Evolutionary conservation across 106 monocot genomes (phyloP).

Genomic region (Chionographis japonica): DNA sequence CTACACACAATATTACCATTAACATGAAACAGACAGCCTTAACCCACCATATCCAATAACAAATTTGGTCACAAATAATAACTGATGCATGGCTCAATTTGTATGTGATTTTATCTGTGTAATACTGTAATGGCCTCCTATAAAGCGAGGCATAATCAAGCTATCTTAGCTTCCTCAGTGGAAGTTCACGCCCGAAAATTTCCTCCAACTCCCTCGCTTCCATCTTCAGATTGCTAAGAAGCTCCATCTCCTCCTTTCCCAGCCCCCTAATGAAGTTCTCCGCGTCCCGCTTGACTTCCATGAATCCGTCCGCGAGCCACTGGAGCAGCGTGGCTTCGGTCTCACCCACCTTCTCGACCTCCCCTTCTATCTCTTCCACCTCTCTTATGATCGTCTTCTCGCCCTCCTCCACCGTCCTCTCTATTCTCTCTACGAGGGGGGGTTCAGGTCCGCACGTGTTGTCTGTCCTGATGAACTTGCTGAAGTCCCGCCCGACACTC

Average conservation of each 20-base stretch:
- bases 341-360: conserved; percentile 59
- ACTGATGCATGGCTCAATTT: too few relatives aligned
- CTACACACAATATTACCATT: too few relatives aligned
- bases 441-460: conserved; percentile 92
- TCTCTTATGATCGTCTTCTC: conserved; percentile 85
- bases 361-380: conserved; percentile 64
- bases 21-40: too few relatives aligned
- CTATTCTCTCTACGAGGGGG: conserved; percentile 79
- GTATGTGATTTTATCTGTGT: too few relatives aligned
- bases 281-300: conserved; percentile 47
- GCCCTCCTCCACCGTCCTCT: conserved; percentile 89
- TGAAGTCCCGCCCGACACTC: conserved; percentile 68
- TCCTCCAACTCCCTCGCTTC: conserved; percentile 81
- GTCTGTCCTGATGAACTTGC: conserved; percentile 71
- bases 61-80: too few relatives aligned
- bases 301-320: conserved; percentile 53
- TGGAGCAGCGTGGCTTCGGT: conserved; percentile 54
- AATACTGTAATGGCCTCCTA: too few relatives aligned
- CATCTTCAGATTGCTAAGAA: conserved; percentile 74
- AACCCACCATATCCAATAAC: too few relatives aligned
- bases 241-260: conserved; percentile 81
- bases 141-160: neutral
- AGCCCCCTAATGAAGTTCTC: conserved; percentile 60
- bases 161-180: conserved; percentile 82
- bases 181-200: conserved; percentile 59